Evolutionary conservation across 139 green algal species (phyloP).

Genomic region (Coelastrella sp.): DNA sequence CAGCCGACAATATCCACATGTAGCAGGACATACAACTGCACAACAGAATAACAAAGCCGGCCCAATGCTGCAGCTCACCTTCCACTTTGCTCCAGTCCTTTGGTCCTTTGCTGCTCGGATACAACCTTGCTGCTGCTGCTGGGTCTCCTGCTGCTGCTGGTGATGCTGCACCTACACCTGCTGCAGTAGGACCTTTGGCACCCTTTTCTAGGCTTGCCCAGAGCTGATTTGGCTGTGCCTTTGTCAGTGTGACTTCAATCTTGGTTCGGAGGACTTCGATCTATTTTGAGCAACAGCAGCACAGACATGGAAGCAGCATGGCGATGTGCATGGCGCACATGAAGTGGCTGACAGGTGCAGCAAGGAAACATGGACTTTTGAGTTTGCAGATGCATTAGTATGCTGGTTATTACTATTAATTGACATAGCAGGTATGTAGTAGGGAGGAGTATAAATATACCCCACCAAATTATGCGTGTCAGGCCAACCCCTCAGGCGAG

Average conservation of each 20-base stretch:
- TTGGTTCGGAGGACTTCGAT: conserved; percentile 83
- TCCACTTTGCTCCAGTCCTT: conserved; percentile 88
- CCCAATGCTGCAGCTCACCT: not conserved
- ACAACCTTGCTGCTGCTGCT: conserved; percentile 42
- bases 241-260: conserved; percentile 84
- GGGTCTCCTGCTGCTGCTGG: not conserved
- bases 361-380: too few species aligned
- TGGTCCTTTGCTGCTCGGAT: conserved; percentile 69
- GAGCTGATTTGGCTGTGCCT: conserved; percentile 60
- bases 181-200: conserved; percentile 2
- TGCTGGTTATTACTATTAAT: too few species aligned
- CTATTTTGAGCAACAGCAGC: not conserved
- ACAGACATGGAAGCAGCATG: not conserved
- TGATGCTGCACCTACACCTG: conserved; percentile 18
- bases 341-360: too few species aligned
- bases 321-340: not conserved
- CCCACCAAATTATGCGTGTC: too few species aligned
- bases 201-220: conserved; percentile 80
- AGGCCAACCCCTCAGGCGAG: too few species aligned
- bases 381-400: too few species aligned
- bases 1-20: too few species aligned
- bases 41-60: not conserved
- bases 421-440: too few species aligned
- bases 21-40: too few species aligned
- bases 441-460: too few species aligned